Percentiles rank a stretch among this genome's conserved stretches.
Evolutionary conservation across 1,139 yeast genomes (phyloP).

Genomic region (Candida smagusa): DNA sequence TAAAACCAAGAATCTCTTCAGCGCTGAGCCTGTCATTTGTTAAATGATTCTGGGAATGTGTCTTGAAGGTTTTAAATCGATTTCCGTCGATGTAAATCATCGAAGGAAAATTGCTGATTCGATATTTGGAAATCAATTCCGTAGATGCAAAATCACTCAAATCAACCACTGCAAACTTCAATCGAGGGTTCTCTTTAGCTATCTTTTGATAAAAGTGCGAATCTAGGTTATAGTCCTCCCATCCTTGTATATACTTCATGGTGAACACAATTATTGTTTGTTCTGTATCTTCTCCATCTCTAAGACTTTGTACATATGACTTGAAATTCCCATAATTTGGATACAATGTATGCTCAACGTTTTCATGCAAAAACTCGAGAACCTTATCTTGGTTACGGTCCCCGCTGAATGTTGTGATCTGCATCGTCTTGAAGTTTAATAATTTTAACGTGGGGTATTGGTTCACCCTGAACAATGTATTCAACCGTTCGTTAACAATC

Average conservation of each 20-base stretch:
- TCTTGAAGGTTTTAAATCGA: slow-evolving; percentile 24
- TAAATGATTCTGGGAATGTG: slow-evolving; percentile 24
- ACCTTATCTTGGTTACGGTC: slow-evolving; percentile 25
- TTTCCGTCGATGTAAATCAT: slow-evolving; percentile 23
- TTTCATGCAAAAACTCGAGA: slow-evolving; percentile 19
- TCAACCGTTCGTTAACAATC: slow-evolving; percentile 19
- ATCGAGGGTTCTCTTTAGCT: slow-evolving; percentile 15
- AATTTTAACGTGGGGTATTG: slow-evolving; percentile 34
- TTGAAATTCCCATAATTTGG: slow-evolving; percentile 21
- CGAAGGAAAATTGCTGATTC: slow-evolving; percentile 35
- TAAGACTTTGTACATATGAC: slow-evolving; percentile 13
- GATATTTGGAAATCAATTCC: slow-evolving; percentile 21
- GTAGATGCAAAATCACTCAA: slow-evolving; percentile 18
- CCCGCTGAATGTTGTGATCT: slow-evolving; percentile 21
- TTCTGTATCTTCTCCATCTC: slow-evolving; percentile 4
- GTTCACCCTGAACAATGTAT: slow-evolving; percentile 23
- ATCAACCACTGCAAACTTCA: slow-evolving; percentile 26
- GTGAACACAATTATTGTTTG: slow-evolving; percentile 23
- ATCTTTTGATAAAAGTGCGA: slow-evolving; percentile 34
- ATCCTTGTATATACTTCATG: slow-evolving; percentile 21
- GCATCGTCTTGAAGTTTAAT: slow-evolving; percentile 26
- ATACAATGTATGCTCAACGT: slow-evolving; percentile 9
- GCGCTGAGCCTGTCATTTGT: slow-evolving; percentile 19
- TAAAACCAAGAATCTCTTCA: slow-evolving; percentile 18
- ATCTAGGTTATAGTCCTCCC: slow-evolving; percentile 33